These are phyloP conservation scores for Metschnikowia shivogae DNA, from an alignment of 805 yeast genomes.

Conservation along the genomic window DNA sequence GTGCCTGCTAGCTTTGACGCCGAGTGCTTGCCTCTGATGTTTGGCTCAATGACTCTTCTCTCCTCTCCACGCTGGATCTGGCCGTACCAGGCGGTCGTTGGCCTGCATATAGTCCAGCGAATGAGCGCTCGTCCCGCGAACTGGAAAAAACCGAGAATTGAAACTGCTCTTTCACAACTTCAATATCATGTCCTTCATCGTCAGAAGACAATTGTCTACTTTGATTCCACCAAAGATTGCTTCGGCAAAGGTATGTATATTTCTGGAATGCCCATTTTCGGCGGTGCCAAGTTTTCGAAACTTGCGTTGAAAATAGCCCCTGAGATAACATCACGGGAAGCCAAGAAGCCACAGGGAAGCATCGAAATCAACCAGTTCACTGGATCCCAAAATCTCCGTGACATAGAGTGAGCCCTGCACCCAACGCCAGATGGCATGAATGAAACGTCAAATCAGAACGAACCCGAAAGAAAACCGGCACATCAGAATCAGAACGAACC, in stretches of 20 bases:
- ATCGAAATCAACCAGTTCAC: too few species aligned
- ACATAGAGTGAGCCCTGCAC: too few species aligned
- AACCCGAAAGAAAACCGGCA: too few species aligned
- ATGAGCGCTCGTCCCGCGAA: slow-evolving; percentile 18
- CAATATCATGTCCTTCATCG: slow-evolving; percentile 67
- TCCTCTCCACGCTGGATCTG: too few species aligned
- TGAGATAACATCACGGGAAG: neutral
- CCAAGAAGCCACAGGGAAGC: too few species aligned
- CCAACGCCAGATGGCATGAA: too few species aligned
- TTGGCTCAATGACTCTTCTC: too few species aligned
- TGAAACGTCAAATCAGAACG: too few species aligned
- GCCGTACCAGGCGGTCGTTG: neutral
- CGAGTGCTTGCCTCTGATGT: too few species aligned
- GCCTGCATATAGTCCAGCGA: slow-evolving; percentile 18
- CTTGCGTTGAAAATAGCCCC: neutral
- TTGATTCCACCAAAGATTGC: slow-evolving; percentile 99
- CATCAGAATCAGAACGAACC: too few species aligned
- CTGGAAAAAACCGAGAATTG: slow-evolving; percentile 14
- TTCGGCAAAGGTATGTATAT: slow-evolving; percentile 72
- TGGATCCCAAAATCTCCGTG: too few species aligned
- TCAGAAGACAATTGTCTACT: slow-evolving; percentile 91
- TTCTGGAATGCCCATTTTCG: neutral
- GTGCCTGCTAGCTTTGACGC: too few species aligned
- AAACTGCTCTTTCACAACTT: slow-evolving; percentile 9
- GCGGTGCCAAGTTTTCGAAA: neutral